phyloP scores from a whole-genome alignment of 2,329 filamentous ascomycete genomes.

The Mollisiaceae sp. region DNA sequence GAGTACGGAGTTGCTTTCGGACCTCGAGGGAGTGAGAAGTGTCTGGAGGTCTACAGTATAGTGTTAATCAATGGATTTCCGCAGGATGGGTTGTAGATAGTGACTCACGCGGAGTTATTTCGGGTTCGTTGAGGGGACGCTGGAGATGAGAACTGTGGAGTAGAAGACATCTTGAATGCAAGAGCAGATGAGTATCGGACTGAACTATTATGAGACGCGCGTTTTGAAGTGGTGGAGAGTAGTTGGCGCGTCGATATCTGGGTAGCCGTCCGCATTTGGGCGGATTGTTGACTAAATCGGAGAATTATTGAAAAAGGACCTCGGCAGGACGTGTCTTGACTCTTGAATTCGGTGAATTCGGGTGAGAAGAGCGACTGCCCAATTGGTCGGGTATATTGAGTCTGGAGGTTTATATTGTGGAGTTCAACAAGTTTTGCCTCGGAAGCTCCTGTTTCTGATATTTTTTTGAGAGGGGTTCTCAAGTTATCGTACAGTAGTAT shows the following conservation, averaged over 20 bases:
- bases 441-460: not conserved
- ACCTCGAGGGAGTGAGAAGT: conserved; percentile 37
- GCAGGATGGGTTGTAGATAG: too few relatives aligned
- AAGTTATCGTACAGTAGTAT: not conserved
- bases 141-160: not conserved
- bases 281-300: conserved; percentile 5
- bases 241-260: not conserved
- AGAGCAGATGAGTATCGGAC: conserved; percentile 18
- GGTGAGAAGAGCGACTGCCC: not conserved
- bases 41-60: conserved; percentile 30
- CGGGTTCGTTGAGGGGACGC: conserved; percentile 2
- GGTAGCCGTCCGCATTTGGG: not conserved
- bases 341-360: conserved; percentile 9
- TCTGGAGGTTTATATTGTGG: not conserved
- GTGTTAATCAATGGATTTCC: not conserved
- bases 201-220: not conserved
- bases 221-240: not conserved
- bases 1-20: conserved; percentile 34
- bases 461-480: not conserved
- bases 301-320: not conserved
- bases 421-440: not conserved
- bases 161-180: conserved; percentile 26
- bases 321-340: not conserved
- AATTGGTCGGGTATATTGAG: not conserved
- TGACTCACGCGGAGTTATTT: conserved; percentile 19